A percentile compares a stretch with the other conserved stretches of the same genome.
phyloP scores from a whole-genome alignment of 2,329 filamentous ascomycete species.

The Lachnellula arida region DNA sequence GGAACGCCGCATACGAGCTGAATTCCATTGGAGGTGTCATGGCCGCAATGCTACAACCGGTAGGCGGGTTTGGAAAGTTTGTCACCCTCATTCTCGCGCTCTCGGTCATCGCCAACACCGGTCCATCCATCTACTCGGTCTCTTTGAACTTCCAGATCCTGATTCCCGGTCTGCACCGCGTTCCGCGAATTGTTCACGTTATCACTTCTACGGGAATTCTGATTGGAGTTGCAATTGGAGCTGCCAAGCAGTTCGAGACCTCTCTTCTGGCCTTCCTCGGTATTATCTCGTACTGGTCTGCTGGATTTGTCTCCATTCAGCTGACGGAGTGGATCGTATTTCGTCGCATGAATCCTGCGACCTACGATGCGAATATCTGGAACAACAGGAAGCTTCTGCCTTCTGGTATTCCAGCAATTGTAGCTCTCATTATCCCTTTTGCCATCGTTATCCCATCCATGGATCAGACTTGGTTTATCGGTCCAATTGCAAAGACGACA shows the following conservation, averaged over 20 bases:
- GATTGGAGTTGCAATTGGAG: slow-evolving; percentile 53
- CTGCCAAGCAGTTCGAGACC: slow-evolving; percentile 50
- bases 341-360: slow-evolving; percentile 27
- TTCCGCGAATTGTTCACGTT: slow-evolving; percentile 55
- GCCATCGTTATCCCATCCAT: slow-evolving; percentile 54
- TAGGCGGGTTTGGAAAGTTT: slow-evolving; percentile 58
- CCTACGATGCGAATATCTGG: slow-evolving; percentile 35
- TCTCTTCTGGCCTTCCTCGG: slow-evolving; percentile 60
- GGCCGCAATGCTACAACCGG: slow-evolving; percentile 52
- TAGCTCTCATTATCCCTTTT: slow-evolving; percentile 35
- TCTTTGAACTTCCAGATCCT: slow-evolving; percentile 62
- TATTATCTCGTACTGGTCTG: slow-evolving; percentile 29
- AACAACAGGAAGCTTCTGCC: slow-evolving; percentile 37
- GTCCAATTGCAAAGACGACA: slow-evolving; percentile 53
- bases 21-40: slow-evolving; percentile 55
- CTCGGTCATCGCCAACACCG: slow-evolving; percentile 54
- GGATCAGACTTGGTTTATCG: slow-evolving; percentile 56
- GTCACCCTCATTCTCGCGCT: slow-evolving; percentile 54
- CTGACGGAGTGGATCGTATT: slow-evolving; percentile 34
- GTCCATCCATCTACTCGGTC: slow-evolving; percentile 57
- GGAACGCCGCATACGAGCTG: slow-evolving; percentile 49
- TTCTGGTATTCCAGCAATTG: slow-evolving; percentile 37
- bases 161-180: slow-evolving; percentile 48
- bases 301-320: slow-evolving; percentile 32
- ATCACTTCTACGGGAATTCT: slow-evolving; percentile 54